Evolutionary conservation across 495 filamentous ascomycete genomes (phyloP).

Genomic region (Penicillium fimorum): DNA sequence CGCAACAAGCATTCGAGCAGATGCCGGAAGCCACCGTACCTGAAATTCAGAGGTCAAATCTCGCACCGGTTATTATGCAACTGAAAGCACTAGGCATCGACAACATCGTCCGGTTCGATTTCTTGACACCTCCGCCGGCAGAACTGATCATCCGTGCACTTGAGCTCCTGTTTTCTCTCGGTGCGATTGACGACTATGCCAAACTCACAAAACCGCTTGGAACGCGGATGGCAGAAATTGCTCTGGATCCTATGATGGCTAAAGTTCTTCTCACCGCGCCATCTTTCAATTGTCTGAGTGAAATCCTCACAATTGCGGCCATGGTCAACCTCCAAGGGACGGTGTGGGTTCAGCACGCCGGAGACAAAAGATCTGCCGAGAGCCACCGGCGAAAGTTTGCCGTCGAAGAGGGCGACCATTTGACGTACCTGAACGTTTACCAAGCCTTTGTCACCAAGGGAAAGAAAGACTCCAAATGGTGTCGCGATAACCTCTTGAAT

Average conservation of each 20-base stretch:
- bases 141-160: conserved; percentile 85
- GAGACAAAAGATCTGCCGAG: conserved; percentile 70
- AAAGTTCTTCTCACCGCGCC: conserved; percentile 81
- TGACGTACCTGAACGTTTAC: conserved; percentile 93
- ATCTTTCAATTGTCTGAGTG: conserved; percentile 73
- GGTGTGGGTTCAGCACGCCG: conserved; percentile 78
- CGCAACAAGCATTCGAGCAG: conserved; percentile 66
- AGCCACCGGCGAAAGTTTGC: conserved; percentile 78
- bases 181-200: conserved; percentile 84
- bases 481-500: conserved; percentile 81
- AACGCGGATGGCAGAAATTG: conserved; percentile 88
- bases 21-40: conserved; percentile 78
- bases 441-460: conserved; percentile 84
- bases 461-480: conserved; percentile 82
- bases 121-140: conserved; percentile 82
- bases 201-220: conserved; percentile 89
- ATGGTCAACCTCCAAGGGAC: conserved; percentile 87
- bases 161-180: conserved; percentile 85
- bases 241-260: conserved; percentile 94
- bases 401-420: conserved; percentile 90
- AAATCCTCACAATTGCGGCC: conserved; percentile 88
- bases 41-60: conserved; percentile 90
- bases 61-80: conserved; percentile 87
- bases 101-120: conserved; percentile 90
- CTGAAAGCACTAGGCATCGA: conserved; percentile 96